Evolutionary conservation across 1,284 basidiomycete genomes (phyloP).

Genomic region (Ustilago loliicola): DNA sequence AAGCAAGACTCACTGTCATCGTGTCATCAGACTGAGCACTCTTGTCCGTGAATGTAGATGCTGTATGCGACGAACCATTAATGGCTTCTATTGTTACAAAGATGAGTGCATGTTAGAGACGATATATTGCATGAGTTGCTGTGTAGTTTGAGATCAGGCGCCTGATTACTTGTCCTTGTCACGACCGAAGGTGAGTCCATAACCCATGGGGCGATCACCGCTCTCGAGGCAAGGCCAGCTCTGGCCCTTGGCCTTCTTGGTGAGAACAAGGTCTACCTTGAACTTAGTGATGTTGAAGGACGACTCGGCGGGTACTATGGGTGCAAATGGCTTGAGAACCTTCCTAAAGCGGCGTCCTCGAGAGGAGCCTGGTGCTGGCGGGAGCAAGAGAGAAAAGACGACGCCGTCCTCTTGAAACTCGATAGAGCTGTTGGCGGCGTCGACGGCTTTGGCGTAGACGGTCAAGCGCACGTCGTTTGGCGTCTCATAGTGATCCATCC

Average conservation of each 20-base stretch:
- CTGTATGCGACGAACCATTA: constrained; percentile 1
- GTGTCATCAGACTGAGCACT: not conserved
- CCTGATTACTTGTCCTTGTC: constrained; percentile 47
- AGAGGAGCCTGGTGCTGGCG: constrained; percentile 46
- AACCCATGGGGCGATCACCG: constrained; percentile 59
- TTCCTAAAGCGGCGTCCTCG: constrained; percentile 54
- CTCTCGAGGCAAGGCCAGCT: constrained; percentile 68
- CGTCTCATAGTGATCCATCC: constrained; percentile 70
- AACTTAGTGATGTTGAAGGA: constrained; percentile 64
- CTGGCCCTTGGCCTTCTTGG: constrained; percentile 57
- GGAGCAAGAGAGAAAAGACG: constrained; percentile 57
- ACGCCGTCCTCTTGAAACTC: constrained; percentile 55
- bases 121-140: not conserved
- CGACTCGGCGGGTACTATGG: constrained; percentile 52
- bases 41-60: not conserved
- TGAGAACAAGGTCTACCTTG: constrained; percentile 68
- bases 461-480: constrained; percentile 65
- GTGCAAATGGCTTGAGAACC: constrained; percentile 54
- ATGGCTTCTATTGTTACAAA: constrained; percentile 21
- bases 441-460: constrained; percentile 65
- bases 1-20: not conserved
- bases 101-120: constrained; percentile 9
- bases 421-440: constrained; percentile 55
- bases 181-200: constrained; percentile 68
- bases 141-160: not conserved